phyloP scores from a whole-genome alignment of 106 monocot genomes.

The Dioscorea zingiberensis region DNA sequence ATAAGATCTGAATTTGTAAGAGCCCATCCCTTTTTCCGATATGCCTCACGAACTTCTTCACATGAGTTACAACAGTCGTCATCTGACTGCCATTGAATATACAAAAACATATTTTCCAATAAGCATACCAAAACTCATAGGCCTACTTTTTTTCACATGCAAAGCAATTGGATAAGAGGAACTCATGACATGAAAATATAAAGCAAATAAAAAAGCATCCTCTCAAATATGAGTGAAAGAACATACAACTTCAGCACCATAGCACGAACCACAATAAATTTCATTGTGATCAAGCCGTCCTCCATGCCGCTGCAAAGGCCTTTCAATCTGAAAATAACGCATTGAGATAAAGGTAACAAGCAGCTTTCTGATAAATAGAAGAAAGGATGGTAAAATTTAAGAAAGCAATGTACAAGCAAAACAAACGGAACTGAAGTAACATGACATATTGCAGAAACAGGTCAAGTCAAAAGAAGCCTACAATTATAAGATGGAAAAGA shows the following conservation, averaged over 20 bases:
- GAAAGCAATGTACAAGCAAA: too few relatives aligned
- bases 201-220: neutral
- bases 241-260: constrained; percentile 78
- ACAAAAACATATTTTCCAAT: too few relatives aligned
- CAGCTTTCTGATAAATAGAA: too few relatives aligned
- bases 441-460: too few relatives aligned
- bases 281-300: constrained; percentile 96
- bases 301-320: constrained; percentile 90
- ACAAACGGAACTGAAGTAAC: too few relatives aligned
- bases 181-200: neutral
- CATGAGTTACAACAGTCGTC: constrained; percentile 97
- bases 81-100: constrained; percentile 50
- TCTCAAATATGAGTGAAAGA: neutral
- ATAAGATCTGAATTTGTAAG: constrained; percentile 68
- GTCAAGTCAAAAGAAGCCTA: too few relatives aligned
- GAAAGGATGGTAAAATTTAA: too few relatives aligned
- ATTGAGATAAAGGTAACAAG: too few relatives aligned
- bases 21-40: constrained; percentile 88
- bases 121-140: too few relatives aligned
- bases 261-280: constrained; percentile 94
- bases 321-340: constrained; percentile 63
- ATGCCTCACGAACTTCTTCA: constrained; percentile 94
- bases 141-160: neutral
- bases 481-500: too few relatives aligned
- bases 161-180: neutral